Percentiles rank a stretch among this genome's conserved stretches.
Evolutionary conservation across 2,329 filamentous ascomycete genomes (phyloP).

Genomic region (Metarhizium humberi): DNA sequence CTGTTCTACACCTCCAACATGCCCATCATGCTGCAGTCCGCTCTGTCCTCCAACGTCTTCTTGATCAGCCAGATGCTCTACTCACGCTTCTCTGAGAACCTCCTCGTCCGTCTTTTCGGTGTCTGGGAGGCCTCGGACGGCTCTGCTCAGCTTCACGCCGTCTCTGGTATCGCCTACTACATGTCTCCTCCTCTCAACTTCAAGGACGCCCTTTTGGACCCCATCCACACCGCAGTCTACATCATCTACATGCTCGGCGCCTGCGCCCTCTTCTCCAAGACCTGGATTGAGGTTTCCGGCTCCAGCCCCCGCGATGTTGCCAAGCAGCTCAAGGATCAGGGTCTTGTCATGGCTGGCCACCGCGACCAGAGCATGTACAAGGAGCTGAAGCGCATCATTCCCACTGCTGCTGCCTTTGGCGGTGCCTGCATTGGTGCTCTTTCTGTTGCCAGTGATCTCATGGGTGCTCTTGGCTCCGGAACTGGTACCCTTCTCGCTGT

Average conservation of each 20-base stretch:
- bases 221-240: constrained; percentile 92
- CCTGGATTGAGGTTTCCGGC: constrained; percentile 98
- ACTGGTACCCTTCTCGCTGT: constrained; percentile 97
- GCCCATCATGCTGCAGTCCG: constrained; percentile 99
- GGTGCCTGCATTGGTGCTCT: constrained; percentile 98
- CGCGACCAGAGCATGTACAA: constrained; percentile 99
- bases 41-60: constrained; percentile 98
- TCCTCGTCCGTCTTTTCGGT: constrained; percentile 92
- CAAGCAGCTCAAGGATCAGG: constrained; percentile 99
- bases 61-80: constrained; percentile 98
- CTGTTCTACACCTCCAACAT: constrained; percentile 99
- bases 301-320: constrained; percentile 96
- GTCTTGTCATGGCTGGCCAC: constrained; percentile 98
- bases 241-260: constrained; percentile 96
- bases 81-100: constrained; percentile 97
- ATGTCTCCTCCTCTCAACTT: constrained; percentile 98
- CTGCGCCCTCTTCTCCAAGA: constrained; percentile 98
- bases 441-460: constrained; percentile 88
- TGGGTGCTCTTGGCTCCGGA: constrained; percentile 91
- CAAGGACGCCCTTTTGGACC: constrained; percentile 92
- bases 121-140: constrained; percentile 98
- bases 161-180: constrained; percentile 95
- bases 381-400: constrained; percentile 98
- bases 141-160: constrained; percentile 87
- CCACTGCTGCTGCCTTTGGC: constrained; percentile 94